Percentiles rank a stretch among this genome's conserved stretches.
Evolutionary conservation across 169 alveolate species (phyloP).

Genomic region (Eimeria sp.): DNA sequence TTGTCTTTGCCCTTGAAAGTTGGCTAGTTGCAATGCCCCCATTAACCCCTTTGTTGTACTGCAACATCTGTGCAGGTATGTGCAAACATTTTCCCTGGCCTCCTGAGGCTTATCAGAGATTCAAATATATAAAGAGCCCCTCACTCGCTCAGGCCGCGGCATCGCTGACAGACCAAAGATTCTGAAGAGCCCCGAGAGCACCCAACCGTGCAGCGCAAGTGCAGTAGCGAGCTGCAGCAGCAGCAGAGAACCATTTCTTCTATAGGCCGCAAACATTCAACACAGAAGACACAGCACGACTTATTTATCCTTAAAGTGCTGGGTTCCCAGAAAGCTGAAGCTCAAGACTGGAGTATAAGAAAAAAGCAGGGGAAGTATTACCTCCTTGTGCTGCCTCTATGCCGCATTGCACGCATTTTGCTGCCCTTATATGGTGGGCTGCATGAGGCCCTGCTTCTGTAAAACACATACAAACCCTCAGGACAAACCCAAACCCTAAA

Average conservation of each 20-base stretch:
- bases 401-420: conserved; percentile 20
- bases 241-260: conserved; percentile 27
- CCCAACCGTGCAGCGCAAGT: conserved; percentile 13
- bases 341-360: not conserved
- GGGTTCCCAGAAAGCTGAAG: not conserved
- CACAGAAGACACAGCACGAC: not conserved
- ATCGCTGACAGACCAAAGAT: conserved; percentile 3
- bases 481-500: not conserved
- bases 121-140: not conserved
- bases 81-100: not conserved
- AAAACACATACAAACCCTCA: not conserved
- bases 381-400: conserved; percentile 10
- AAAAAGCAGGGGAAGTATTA: not conserved
- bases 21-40: not conserved
- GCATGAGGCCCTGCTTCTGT: conserved; percentile 43
- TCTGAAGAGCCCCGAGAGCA: not conserved
- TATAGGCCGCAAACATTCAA: not conserved
- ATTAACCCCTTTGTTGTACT: not conserved
- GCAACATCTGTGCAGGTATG: not conserved
- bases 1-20: not conserved
- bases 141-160: conserved; percentile 44
- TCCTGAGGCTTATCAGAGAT: not conserved
- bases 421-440: conserved; percentile 7
- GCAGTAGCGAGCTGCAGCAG: conserved; percentile 43
- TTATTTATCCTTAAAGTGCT: not conserved